Evolutionary conservation across 2,329 filamentous ascomycete species (phyloP).

Genomic region (Cryphonectria radicalis): DNA sequence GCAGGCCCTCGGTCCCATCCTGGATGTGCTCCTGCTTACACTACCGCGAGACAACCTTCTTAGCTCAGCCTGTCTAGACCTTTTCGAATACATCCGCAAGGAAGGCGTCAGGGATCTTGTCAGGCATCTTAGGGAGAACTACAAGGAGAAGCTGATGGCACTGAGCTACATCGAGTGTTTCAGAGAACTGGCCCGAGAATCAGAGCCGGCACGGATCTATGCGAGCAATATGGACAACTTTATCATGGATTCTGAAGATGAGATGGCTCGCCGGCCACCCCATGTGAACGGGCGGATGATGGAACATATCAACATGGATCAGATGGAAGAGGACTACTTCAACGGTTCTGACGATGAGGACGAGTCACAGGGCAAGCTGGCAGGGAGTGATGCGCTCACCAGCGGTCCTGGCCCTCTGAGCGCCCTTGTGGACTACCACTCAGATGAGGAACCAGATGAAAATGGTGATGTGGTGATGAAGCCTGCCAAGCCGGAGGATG

Average conservation of each 20-base stretch:
- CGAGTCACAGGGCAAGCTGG: constrained; percentile 54
- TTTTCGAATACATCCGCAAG: constrained; percentile 88
- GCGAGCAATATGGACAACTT: constrained; percentile 66
- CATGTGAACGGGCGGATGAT: constrained; percentile 58
- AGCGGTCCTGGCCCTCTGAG: constrained; percentile 67
- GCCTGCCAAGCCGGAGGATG: constrained; percentile 13
- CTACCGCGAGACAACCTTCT: constrained; percentile 92
- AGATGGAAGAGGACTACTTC: constrained; percentile 91
- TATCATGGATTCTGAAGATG: constrained; percentile 71
- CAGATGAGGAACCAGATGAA: constrained; percentile 68
- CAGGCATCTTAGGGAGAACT: constrained; percentile 81
- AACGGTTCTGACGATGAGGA: constrained; percentile 88
- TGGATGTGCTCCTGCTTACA: constrained; percentile 81
- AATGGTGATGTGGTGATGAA: constrained; percentile 57
- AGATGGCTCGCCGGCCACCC: constrained; percentile 49
- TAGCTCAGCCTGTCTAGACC: constrained; percentile 89
- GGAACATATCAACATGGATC: constrained; percentile 74
- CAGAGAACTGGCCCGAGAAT: constrained; percentile 72
- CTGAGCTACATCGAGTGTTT: constrained; percentile 89
- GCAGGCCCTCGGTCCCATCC: constrained; percentile 79
- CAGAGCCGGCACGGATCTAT: constrained; percentile 77
- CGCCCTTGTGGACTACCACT: constrained; percentile 54
- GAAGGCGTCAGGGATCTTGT: constrained; percentile 82
- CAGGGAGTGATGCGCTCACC: constrained; percentile 43
- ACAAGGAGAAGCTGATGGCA: constrained; percentile 74